Evolutionary conservation across 1,139 yeast species (phyloP).

Genomic region (Candida mesenterica): DNA sequence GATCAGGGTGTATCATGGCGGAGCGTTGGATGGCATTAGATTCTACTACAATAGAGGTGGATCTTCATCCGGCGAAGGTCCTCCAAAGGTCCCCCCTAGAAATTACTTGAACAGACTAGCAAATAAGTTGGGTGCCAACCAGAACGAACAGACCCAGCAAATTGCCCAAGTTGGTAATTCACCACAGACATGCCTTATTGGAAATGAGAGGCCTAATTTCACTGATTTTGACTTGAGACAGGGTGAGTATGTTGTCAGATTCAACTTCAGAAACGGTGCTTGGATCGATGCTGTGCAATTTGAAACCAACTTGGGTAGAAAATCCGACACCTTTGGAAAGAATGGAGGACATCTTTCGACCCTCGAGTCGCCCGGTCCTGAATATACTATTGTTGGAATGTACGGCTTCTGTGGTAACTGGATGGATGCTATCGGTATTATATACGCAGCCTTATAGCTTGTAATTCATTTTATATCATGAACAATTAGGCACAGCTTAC

Average conservation of each 20-base stretch:
- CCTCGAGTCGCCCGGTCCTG: conserved; percentile 56
- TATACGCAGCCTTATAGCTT: conserved; percentile 36
- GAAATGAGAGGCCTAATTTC: conserved; percentile 51
- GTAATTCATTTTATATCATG: conserved; percentile 1
- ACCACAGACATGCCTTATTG: conserved; percentile 14
- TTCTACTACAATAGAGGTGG: conserved; percentile 19
- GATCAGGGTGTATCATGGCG: conserved; percentile 66
- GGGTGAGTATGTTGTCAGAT: conserved; percentile 60
- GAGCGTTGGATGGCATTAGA: conserved; percentile 73
- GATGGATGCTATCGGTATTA: conserved; percentile 73
- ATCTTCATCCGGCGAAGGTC: neutral
- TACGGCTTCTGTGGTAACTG: conserved; percentile 66
- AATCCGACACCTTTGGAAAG: conserved; percentile 58
- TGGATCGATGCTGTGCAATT: conserved; percentile 92
- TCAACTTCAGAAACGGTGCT: conserved; percentile 70
- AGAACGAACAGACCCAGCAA: too few species aligned
- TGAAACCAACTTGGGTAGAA: conserved; percentile 49
- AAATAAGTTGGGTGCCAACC: too few species aligned
- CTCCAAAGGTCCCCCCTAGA: conserved; percentile 49
- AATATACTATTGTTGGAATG: conserved; percentile 60
- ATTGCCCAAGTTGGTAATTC: neutral
- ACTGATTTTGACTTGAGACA: conserved; percentile 54
- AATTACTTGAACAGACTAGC: conserved; percentile 32
- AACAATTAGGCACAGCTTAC: too few species aligned
- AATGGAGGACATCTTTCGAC: conserved; percentile 67